These are phyloP conservation scores for Pseudotulostoma volvatum DNA, from an alignment of 495 filamentous ascomycete genomes.

Conservation along the genomic window DNA sequence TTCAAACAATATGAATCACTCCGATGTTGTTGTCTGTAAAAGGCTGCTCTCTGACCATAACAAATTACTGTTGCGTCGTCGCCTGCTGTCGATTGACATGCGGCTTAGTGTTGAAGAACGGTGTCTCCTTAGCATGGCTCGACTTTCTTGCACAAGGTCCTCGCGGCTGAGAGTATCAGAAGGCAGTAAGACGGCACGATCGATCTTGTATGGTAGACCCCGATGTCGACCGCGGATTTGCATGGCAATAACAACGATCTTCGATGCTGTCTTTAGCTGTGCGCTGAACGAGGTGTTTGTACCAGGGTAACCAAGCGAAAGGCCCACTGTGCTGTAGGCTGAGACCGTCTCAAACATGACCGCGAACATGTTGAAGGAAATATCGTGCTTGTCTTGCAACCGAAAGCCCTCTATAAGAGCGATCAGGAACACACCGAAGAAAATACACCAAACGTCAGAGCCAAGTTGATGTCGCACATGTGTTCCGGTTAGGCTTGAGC, in stretches of 20 bases:
- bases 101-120: not conserved
- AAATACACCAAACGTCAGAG: conserved; percentile 52
- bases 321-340: conserved; percentile 82
- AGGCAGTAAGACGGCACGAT: conserved; percentile 69
- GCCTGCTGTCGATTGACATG: not conserved
- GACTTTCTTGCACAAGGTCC: not conserved
- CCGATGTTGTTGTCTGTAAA: no score
- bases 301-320: conserved; percentile 60
- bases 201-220: conserved; percentile 75
- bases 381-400: conserved; percentile 31
- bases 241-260: conserved; percentile 77
- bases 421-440: conserved; percentile 45
- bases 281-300: conserved; percentile 56
- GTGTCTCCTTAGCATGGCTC: not conserved
- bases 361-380: conserved; percentile 40
- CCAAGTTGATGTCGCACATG: conserved; percentile 44
- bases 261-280: conserved; percentile 57
- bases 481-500: conserved; percentile 30
- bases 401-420: conserved; percentile 34
- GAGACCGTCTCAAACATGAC: conserved; percentile 76
- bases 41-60: no score
- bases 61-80: no score
- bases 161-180: not conserved
- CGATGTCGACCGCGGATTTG: conserved; percentile 80
- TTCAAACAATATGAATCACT: no score